Conservation (phyloP, 352 stramenopile genomes). For the Blastocystis sp. region DNA sequence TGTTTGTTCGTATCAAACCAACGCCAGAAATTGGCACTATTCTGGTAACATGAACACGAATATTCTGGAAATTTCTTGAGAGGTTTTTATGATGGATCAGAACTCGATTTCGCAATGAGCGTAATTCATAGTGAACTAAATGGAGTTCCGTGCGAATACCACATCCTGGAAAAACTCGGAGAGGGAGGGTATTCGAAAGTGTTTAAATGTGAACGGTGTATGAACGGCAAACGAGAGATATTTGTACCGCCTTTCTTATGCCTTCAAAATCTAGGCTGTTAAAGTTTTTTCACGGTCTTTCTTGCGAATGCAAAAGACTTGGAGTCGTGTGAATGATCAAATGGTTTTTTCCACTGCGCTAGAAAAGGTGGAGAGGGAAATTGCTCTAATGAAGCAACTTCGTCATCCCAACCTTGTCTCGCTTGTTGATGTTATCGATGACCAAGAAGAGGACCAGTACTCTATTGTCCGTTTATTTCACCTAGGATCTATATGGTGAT, state of each 20-base stretch:
- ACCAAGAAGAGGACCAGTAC: conserved; percentile 65
- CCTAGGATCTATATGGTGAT: conserved; percentile 79
- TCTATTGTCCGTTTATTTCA: conserved; percentile 64
- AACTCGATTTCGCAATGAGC: conserved; percentile 1
- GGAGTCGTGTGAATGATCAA: not conserved
- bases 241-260: not conserved
- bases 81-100: not conserved
- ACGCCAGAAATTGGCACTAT: not conserved
- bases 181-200: conserved; percentile 44
- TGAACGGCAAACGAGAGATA: conserved; percentile 35
- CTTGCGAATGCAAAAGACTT: conserved; percentile 56
- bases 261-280: conserved; percentile 23
- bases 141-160: conserved; percentile 36
- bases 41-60: not conserved
- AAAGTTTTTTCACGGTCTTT: conserved; percentile 60
- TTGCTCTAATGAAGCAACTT: conserved; percentile 83
- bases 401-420: conserved; percentile 79
- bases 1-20: not conserved
- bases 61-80: not conserved
- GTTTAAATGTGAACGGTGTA: conserved; percentile 31
- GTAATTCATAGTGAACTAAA: conserved; percentile 30
- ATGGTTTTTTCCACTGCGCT: conserved; percentile 55
- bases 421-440: conserved; percentile 80
- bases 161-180: conserved; percentile 35
- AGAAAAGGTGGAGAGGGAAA: conserved; percentile 66